Conservation (phyloP, 805 yeast species). For the Saccharomycopsis fermentans region DNA sequence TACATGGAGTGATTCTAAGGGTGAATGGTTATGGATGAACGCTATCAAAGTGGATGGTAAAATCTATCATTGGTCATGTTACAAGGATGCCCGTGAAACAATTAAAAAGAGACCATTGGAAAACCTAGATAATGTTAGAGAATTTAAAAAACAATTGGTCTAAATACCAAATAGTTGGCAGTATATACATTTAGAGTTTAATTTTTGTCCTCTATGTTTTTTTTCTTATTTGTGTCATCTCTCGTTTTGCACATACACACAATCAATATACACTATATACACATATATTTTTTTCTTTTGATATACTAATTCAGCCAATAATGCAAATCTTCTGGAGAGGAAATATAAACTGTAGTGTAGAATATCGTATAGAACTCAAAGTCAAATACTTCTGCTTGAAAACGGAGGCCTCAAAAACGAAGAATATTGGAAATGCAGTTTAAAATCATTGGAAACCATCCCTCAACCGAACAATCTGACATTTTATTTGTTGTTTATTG, state of each 20-base stretch:
- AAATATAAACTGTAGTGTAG: no score
- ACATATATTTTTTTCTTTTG: no score
- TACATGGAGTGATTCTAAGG: constrained; percentile 61
- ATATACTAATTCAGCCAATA: no score
- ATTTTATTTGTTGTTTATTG: constrained; percentile 1
- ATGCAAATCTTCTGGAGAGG: no score
- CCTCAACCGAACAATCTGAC: no score
- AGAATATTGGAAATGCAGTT: no score
- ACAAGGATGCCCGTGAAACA: constrained; percentile 42
- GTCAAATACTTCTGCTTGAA: no score
- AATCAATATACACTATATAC: no score
- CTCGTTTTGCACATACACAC: not conserved
- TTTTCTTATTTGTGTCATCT: not conserved
- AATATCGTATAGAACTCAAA: no score
- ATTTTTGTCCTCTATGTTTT: not conserved
- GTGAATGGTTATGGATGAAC: constrained; percentile 77
- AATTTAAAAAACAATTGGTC: not conserved
- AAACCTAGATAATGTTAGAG: not conserved
- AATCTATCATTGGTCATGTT: constrained; percentile 60
- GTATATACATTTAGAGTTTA: no score
- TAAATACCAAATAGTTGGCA: not conserved
- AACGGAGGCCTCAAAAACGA: no score
- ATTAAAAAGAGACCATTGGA: constrained; percentile 8
- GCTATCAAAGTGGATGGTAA: constrained; percentile 42
- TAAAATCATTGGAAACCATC: no score